phyloP scores from a whole-genome alignment of 345 rosid genomes.

The Aquilaria malaccensis region DNA sequence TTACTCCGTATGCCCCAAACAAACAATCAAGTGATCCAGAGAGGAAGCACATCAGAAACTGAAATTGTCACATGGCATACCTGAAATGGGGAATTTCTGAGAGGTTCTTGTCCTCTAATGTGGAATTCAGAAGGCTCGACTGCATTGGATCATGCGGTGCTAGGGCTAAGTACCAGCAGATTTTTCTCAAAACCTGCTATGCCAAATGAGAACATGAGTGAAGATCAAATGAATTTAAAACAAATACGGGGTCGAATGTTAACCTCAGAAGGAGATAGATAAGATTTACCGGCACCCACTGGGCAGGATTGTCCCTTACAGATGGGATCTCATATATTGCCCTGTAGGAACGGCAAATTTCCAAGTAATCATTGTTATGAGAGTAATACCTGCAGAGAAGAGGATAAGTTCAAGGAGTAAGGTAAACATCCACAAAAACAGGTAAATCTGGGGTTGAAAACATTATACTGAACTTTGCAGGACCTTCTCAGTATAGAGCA shows the following conservation, averaged over 20 bases:
- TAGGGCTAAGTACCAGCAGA: slow-evolving; percentile 70
- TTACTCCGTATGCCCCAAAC: neutral
- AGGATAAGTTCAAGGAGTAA: slow-evolving; percentile 1
- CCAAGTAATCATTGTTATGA: slow-evolving; percentile 78
- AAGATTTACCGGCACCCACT: slow-evolving; percentile 67
- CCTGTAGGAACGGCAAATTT: slow-evolving; percentile 90
- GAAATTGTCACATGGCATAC: slow-evolving; percentile 23
- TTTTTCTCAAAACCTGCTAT: slow-evolving; percentile 64
- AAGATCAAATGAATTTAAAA: neutral
- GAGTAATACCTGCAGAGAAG: slow-evolving; percentile 56
- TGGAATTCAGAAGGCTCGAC: slow-evolving; percentile 72
- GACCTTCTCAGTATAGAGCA: too few relatives aligned
- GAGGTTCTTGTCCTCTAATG: slow-evolving; percentile 74
- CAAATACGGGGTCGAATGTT: neutral
- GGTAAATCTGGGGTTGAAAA: neutral
- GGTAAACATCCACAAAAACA: neutral
- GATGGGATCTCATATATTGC: slow-evolving; percentile 89
- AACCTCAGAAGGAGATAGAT: neutral
- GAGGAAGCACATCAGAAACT: slow-evolving; percentile 1
- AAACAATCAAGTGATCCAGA: neutral
- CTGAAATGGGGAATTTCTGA: slow-evolving; percentile 76
- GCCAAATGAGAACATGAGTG: neutral
- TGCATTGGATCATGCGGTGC: slow-evolving; percentile 84
- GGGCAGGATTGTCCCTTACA: slow-evolving; percentile 64
- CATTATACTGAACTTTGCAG: neutral